Evolutionary conservation across 495 filamentous ascomycete genomes (phyloP), one percentile per base, ranked within the genome.

Genomic region (Penicillium pulvis): DNA sequence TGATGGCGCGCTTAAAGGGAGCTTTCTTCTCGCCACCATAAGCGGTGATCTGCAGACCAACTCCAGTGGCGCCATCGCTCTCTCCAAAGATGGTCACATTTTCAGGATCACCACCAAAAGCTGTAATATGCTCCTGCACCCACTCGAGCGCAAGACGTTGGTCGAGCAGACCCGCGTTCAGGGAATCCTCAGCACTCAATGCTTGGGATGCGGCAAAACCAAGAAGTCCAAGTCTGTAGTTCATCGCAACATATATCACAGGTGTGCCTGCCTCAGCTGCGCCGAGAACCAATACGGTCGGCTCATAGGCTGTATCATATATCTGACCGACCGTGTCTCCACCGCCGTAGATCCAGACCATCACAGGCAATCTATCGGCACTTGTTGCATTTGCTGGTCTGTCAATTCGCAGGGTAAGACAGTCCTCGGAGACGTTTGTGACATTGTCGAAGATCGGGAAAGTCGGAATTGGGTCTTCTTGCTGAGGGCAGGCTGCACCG

Each of bases 21-120:
- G 30, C 46, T 44, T 49, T 55, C 0, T 42, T 33, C 12, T 39
- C 10, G 30, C 55, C 60, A 19, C 55, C 60, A 23, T 58, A 62
- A 1, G 60, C 60, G 0, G 60, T 62, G 30, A 62, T 58, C 41
- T 62, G 60, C 20, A 58, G 46, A 20, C 55, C 55, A 36, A 62
- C 45, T 8, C 55, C 55, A n/a, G 56, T 56, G 14, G 45, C 55
- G 6, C 56, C 60, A 12, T 55, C 60, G 48, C 46, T 55, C 42
- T 63, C 60, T 17, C 60, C 60, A 28, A 63, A 58, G 30, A 59
- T 59, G 16, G 56, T 63, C 14, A 63, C 60, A 48, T 63, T 63
- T 10, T 59, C 56, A 7, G 60, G 60, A 28, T 63, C 60, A 23
- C 60, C 60, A 23, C 60, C 60, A n/a, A 63, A 63, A 35, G 56